phyloP scores from a whole-genome alignment of 495 filamentous ascomycete species.

The Annulohypoxylon maeteangense region DNA sequence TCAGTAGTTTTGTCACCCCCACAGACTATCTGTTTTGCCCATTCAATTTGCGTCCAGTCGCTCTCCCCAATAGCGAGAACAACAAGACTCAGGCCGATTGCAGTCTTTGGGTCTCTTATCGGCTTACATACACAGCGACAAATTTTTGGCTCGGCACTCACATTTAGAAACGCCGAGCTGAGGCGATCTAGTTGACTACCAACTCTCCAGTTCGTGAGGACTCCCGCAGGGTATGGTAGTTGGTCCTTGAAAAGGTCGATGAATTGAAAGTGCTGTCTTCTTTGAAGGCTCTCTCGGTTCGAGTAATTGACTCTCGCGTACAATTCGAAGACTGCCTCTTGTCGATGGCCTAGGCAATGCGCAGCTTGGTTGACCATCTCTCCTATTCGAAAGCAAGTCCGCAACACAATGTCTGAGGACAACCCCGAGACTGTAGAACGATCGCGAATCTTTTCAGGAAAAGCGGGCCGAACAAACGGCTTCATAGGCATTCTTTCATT shows the following conservation, averaged over 20 bases:
- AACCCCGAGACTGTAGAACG: constrained; percentile 64
- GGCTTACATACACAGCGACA: constrained; percentile 66
- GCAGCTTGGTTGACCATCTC: constrained; percentile 62
- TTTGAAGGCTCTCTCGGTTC: constrained; percentile 53
- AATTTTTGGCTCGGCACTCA: constrained; percentile 48
- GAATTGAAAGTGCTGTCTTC: constrained; percentile 68
- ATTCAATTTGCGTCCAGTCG: constrained; percentile 63
- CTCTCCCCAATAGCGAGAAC: constrained; percentile 65
- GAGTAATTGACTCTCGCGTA: constrained; percentile 67
- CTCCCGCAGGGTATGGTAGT: constrained; percentile 62
- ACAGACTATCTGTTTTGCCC: constrained; percentile 44
- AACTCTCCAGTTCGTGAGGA: constrained; percentile 60
- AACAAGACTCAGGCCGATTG: constrained; percentile 55
- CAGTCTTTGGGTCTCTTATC: constrained; percentile 52
- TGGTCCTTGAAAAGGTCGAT: constrained; percentile 67
- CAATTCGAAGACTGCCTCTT: constrained; percentile 65
- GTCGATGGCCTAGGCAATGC: constrained; percentile 45
- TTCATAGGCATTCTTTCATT: constrained; percentile 28
- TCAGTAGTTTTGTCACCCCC: constrained; percentile 19
- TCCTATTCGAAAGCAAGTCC: constrained; percentile 70
- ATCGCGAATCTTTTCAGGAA: constrained; percentile 60
- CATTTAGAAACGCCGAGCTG: constrained; percentile 53
- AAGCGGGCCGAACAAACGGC: constrained; percentile 60
- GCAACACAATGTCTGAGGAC: constrained; percentile 56
- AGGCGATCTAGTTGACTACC: constrained; percentile 61